Base-by-base conservation (phyloP, 176 grass and related monocot genomes). In the Avena sativa region DNA sequence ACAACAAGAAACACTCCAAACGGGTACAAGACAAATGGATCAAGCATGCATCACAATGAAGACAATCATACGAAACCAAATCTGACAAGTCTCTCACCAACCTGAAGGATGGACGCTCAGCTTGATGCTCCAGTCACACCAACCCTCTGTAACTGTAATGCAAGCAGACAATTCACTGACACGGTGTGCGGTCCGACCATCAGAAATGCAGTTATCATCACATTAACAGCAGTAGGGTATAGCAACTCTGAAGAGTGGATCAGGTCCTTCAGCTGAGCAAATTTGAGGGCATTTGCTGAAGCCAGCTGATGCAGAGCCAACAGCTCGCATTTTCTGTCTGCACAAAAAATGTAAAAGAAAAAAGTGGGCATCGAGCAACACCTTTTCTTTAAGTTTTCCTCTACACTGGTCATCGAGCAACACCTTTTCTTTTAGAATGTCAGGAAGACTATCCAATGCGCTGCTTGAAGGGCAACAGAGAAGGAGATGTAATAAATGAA, bases 391-490 rank as follows among this genome's bases (percentile, higher is more conserved):
- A 21, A 93, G 70, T 15, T 34, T 80, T 76, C 78, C 80, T 89
- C 57, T 87, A n/a, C 23, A 59, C 28, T 91, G 85, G 66, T 44
- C 47, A 2, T 86, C 68, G 32, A 36, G 62, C n/a, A 92, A 34
- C 65, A 92, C 52, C 52, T 90, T 92, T 25, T 92, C 85, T 28
- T 57, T 84, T 15, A 46, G 83, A 16, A 12, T 83, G 34, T 86
- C 67, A 0, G 90, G 62, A 74, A 95, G 90, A 46, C 26, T 52
- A 26, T 73, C 87, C 10, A 94, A 25, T 56, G 85, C 85, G 81
- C 90, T 92, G 85, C 14, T 57, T 74, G 6, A 74, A 46, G 67
- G 34, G 36, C 6, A 73, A 2, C 5, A 72, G 12, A 66, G 7
- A 21, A 15, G 9, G 3, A 73, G 44, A 72, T 65, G 32, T 3